phyloP scores from a whole-genome alignment of 139 green algal genomes.

The Chlorella sp. region DNA sequence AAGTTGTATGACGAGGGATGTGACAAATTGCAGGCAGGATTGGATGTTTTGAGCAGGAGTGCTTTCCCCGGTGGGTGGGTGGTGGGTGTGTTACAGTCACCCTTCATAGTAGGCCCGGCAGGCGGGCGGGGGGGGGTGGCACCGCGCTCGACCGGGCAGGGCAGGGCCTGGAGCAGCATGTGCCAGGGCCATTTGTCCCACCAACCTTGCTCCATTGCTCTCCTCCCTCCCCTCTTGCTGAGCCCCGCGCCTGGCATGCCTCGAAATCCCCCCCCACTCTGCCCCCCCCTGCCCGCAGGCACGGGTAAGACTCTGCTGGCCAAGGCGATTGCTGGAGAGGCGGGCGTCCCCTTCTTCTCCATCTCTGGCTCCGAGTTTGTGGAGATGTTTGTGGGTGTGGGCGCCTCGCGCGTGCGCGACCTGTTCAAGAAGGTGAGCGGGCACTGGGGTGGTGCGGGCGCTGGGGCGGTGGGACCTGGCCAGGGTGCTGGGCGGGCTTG shows the following conservation, averaged over 20 bases:
- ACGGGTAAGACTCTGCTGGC: conserved; percentile 98
- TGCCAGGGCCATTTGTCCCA: no score
- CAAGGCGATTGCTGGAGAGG: conserved; percentile 88
- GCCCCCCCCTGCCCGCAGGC: conserved; percentile 42
- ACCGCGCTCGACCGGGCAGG: no score
- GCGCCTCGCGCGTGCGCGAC: conserved; percentile 81
- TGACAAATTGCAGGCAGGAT: no score
- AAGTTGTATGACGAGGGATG: no score
- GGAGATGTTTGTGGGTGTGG: conserved; percentile 82
- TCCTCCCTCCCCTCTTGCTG: neutral
- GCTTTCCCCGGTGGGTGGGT: no score
- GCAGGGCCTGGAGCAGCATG: no score
- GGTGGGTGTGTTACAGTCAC: no score
- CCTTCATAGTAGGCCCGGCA: no score
- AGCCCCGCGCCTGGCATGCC: neutral
- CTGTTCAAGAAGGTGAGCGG: conserved; percentile 94
- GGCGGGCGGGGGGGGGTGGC: no score
- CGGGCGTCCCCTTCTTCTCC: conserved; percentile 73
- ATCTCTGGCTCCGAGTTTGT: conserved; percentile 85
- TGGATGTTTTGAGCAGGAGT: no score
- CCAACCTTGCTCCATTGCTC: conserved; percentile 33
- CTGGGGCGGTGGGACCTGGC: no score
- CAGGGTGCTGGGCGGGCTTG: no score
- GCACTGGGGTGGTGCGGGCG: neutral
- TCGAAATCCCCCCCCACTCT: neutral